Conservation (phyloP, 2,329 filamentous ascomycete species). For the Pseudogymnoascus sp. region DNA sequence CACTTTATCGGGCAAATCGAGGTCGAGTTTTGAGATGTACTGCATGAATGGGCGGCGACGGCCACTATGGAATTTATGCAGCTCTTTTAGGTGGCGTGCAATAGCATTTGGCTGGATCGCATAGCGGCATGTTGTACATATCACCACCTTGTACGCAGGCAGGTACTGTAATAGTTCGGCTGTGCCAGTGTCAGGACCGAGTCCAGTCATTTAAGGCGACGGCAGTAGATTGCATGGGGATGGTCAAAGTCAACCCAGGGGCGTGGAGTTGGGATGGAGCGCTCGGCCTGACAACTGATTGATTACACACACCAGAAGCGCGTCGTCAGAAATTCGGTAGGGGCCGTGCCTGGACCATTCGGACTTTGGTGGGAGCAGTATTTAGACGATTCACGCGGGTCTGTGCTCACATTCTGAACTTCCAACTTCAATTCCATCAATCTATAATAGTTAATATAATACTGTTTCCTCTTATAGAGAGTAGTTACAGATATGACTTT, state of each 20-base stretch:
- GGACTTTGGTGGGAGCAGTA: no score
- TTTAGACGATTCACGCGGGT: no score
- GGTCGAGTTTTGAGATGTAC: constrained; percentile 18
- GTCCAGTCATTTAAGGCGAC: background rate
- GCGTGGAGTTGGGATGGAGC: background rate
- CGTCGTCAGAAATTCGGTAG: background rate
- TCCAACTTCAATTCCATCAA: no score
- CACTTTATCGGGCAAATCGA: constrained; percentile 22
- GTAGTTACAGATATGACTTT: no score
- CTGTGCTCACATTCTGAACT: no score
- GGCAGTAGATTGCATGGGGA: background rate
- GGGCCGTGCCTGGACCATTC: background rate
- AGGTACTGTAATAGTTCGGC: constrained; percentile 21
- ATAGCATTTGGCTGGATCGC: constrained; percentile 22
- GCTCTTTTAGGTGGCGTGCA: constrained; percentile 22
- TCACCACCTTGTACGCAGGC: constrained; percentile 18
- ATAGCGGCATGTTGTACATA: constrained; percentile 23
- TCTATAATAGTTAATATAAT: no score
- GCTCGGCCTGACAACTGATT: background rate
- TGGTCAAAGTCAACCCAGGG: background rate
- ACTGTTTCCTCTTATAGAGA: no score
- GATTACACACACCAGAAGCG: background rate
- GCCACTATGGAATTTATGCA: constrained; percentile 19
- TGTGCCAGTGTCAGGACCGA: background rate
- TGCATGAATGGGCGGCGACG: constrained; percentile 19